phyloP scores from a whole-genome alignment of 352 stramenopile species.

The Albugo candida region DNA sequence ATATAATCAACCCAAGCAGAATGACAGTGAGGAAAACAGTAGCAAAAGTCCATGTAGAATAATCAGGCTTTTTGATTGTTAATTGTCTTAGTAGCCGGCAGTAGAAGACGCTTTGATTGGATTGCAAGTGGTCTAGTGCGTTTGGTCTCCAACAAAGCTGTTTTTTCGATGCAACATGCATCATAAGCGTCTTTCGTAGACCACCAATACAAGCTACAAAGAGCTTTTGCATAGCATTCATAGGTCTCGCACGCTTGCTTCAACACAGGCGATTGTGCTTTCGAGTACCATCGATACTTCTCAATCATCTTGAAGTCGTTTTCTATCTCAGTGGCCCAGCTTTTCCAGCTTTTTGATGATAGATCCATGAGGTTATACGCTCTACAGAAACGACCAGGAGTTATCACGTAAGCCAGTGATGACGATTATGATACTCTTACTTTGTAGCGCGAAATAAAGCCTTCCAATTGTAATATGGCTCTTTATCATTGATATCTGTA shows the following conservation, averaged over 20 bases:
- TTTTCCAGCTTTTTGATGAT: conserved; percentile 16
- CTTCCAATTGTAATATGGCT: conserved; percentile 13
- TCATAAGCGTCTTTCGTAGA: conserved; percentile 47
- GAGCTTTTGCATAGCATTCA: conserved; percentile 28
- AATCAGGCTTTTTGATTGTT: no score
- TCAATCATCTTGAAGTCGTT: conserved; percentile 31
- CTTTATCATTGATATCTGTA: conserved; percentile 24
- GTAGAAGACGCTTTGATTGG: no score
- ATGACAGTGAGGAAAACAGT: no score
- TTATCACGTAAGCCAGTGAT: no score
- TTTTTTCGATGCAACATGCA: no score
- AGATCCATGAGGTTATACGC: conserved; percentile 39
- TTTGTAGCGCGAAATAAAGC: conserved; percentile 29
- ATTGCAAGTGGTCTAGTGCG: no score
- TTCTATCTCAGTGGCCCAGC: conserved; percentile 27
- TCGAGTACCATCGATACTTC: conserved; percentile 71
- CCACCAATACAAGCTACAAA: conserved; percentile 69
- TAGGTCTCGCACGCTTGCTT: background rate
- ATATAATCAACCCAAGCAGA: no score
- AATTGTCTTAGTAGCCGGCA: no score
- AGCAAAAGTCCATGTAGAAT: no score
- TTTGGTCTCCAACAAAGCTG: no score
- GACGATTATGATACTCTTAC: conserved; percentile 1
- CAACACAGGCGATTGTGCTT: conserved; percentile 49
- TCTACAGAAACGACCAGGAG: background rate